A percentile compares a stretch with the other conserved stretches of the same genome.
These are phyloP conservation scores for Trypethelium eluteriae DNA, from an alignment of 495 filamentous ascomycete species.

Conservation along the genomic window DNA sequence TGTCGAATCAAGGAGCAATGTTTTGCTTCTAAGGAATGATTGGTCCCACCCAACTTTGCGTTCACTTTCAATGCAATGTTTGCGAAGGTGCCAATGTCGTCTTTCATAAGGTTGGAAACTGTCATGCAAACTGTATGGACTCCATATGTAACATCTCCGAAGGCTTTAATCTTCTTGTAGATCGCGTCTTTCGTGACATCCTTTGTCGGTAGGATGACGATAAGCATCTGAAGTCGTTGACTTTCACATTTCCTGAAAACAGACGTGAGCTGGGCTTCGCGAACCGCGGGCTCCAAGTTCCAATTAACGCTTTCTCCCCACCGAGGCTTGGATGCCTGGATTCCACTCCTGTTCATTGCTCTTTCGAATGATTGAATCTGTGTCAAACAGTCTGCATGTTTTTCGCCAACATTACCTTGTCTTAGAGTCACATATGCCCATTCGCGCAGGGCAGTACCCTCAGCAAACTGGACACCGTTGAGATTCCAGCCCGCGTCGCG, in stretches of 20 bases:
- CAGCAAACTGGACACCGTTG: constrained; percentile 7
- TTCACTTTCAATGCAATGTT: constrained; percentile 81
- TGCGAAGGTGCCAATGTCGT: constrained; percentile 41
- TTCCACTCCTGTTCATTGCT: background rate
- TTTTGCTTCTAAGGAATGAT: constrained; percentile 53
- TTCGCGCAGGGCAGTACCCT: constrained; percentile 2
- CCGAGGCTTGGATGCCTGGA: background rate
- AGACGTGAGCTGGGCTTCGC: background rate
- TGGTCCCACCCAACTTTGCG: constrained; percentile 72
- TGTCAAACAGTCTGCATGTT: no score
- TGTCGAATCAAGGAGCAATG: constrained; percentile 42
- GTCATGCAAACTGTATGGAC: constrained; percentile 58
- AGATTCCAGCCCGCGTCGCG: constrained; percentile 22
- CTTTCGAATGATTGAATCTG: background rate
- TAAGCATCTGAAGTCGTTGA: constrained; percentile 42
- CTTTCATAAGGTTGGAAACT: constrained; percentile 43
- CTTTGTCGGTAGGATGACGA: constrained; percentile 53
- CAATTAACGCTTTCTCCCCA: background rate
- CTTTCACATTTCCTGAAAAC: background rate
- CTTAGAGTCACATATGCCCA: constrained; percentile 15
- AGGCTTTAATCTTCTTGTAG: constrained; percentile 62
- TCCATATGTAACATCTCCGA: constrained; percentile 57
- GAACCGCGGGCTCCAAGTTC: background rate
- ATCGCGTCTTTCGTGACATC: constrained; percentile 34
- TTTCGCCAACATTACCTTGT: background rate